Percentiles rank a stretch among this genome's conserved stretches.
Evolutionary conservation across 2,329 filamentous ascomycete species (phyloP).

Genomic region (Chalara sp.): DNA sequence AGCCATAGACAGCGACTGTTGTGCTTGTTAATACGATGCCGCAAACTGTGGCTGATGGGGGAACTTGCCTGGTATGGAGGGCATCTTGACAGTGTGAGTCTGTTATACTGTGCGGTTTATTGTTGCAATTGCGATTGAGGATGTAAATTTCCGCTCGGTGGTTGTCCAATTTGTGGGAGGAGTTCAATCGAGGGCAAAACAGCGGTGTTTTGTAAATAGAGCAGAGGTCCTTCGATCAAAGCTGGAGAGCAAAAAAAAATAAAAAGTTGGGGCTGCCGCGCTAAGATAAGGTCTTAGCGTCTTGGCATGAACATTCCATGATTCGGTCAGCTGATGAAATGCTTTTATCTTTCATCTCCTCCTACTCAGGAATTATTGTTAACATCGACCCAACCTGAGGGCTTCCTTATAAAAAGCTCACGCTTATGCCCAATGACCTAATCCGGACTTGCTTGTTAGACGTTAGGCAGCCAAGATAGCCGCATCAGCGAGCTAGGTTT

Average conservation of each 20-base stretch:
- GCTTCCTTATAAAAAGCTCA: constrained; percentile 14
- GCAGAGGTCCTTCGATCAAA: too few species aligned
- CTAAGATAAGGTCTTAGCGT: too few species aligned
- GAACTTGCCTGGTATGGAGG: constrained; percentile 39
- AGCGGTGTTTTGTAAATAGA: constrained; percentile 11
- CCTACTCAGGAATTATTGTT: neutral
- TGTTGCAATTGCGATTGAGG: neutral
- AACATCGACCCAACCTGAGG: constrained; percentile 5
- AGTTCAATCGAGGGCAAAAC: constrained; percentile 4
- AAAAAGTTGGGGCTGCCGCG: too few species aligned
- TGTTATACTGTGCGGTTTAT: constrained; percentile 5
- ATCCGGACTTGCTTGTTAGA: constrained; percentile 1
- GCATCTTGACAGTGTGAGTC: constrained; percentile 36
- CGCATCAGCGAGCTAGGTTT: constrained; percentile 10
- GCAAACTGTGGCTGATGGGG: neutral
- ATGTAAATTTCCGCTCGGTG: neutral
- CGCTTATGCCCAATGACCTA: too few species aligned
- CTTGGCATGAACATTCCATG: too few species aligned
- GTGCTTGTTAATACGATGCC: constrained; percentile 28
- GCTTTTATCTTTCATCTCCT: too few species aligned
- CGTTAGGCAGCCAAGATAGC: constrained; percentile 17
- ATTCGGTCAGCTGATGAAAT: too few species aligned
- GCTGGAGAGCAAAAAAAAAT: too few species aligned
- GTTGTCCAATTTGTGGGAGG: neutral
- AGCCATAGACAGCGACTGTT: constrained; percentile 77